phyloP scores from a whole-genome alignment of 2,329 filamentous ascomycete genomes.

The Fusarium equiseti region DNA sequence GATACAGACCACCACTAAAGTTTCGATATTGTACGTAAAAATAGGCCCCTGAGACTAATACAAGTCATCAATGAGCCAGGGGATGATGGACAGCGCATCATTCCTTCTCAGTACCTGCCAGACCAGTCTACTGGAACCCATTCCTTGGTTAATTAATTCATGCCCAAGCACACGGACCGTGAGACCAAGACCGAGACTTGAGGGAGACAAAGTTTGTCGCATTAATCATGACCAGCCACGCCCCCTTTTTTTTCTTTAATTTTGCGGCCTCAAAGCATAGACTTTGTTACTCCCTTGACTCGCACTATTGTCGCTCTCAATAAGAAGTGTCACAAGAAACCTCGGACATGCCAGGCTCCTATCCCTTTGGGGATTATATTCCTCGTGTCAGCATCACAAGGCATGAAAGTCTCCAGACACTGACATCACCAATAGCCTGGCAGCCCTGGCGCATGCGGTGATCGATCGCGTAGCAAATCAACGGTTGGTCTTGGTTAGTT shows the following conservation, averaged over 20 bases:
- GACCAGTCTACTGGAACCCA: conserved; percentile 20
- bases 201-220: conserved; percentile 19
- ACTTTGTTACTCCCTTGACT: conserved; percentile 16
- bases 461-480: conserved; percentile 36
- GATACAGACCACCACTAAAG: conserved; percentile 24
- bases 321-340: conserved; percentile 3
- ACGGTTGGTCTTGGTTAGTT: conserved; percentile 23
- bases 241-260: conserved; percentile 22
- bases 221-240: conserved; percentile 7
- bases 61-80: conserved; percentile 15
- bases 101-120: not conserved
- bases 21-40: conserved; percentile 32
- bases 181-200: conserved; percentile 18
- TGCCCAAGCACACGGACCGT: conserved; percentile 13
- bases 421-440: conserved; percentile 46
- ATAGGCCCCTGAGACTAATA: conserved; percentile 34
- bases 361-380: not conserved
- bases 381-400: conserved; percentile 26
- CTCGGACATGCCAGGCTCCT: conserved; percentile 4
- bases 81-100: conserved; percentile 1
- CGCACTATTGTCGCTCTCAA: not conserved
- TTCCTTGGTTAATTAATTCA: conserved; percentile 10
- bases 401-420: conserved; percentile 39
- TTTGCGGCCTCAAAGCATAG: conserved; percentile 23
- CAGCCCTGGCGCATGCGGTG: conserved; percentile 39